Evolutionary conservation across 441 rosid species (phyloP), one percentile per base, ranked within the genome.

Genomic region (Biscutella laevigata): DNA sequence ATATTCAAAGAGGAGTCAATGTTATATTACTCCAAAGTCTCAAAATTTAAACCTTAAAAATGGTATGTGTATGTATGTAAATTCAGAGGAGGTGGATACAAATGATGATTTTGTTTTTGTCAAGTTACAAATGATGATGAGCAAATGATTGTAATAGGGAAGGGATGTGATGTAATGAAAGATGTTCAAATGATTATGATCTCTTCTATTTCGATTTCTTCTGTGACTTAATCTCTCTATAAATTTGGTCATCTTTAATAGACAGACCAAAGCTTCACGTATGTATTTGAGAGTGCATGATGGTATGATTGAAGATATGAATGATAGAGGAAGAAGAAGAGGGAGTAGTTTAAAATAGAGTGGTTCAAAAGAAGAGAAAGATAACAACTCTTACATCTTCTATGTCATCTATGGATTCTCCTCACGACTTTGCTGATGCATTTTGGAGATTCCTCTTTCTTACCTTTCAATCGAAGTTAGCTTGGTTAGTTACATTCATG

Each of bases 341-440:
- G n/a, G 33, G 27, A 55, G 68, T 33, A 39, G 68, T 64, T 64
- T 51, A 13, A 42, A 48, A 59, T 60, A 40, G 57, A n/a, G n/a
- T 64, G 63, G 69, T 34, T 56, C n/a, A n/a, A n/a, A n/a, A n/a
- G n/a, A 57, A 49, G 34, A 40, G 46, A 57, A 4, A 19, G 53
- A 64, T 49, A 64, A 58, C 64, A 57, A 64, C 63, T 57, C 63
- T 41, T 64, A 15, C 19, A 56, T 56, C 13, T 22, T 56, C 20
- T 39, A 43, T 26, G 69, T 64, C 69, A 64, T 57, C 46, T 43
- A 41, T 64, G 53, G 64, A 64, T 64, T 29, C 27, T 56, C 28
- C 45, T 25, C 41, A 64, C 63, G 50, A n/a, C 49, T 26, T 64
- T 64, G 69, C 53, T 57, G 53, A 64, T 57, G 59, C 64, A 57